Conservation (phyloP, 805 yeast species). For the Saccharomycopsis sp. region DNA sequence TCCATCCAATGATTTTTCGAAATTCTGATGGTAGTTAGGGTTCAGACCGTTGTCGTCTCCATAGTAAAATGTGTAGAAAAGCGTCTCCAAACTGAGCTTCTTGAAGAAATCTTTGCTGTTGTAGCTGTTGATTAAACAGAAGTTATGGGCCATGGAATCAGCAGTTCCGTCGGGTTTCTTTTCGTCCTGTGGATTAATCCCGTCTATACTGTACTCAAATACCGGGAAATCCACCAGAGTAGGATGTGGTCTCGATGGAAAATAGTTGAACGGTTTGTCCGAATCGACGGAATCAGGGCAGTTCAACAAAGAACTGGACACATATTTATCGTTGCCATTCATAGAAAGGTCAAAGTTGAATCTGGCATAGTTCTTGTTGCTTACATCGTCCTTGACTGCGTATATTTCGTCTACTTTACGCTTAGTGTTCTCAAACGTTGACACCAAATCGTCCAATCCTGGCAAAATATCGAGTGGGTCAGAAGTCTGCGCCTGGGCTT, state of each 20-base stretch:
- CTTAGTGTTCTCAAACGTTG: slow-evolving; percentile 29
- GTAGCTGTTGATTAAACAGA: slow-evolving; percentile 46
- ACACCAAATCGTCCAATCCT: slow-evolving; percentile 26
- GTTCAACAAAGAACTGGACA: slow-evolving; percentile 74
- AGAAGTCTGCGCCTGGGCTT: slow-evolving; percentile 20
- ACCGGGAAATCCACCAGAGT: slow-evolving; percentile 81
- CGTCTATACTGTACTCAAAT: slow-evolving; percentile 11
- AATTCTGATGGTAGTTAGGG: slow-evolving; percentile 32
- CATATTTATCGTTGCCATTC: slow-evolving; percentile 34
- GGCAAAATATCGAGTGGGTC: slow-evolving; percentile 11
- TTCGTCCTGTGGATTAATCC: slow-evolving; percentile 9
- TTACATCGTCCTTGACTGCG: background rate
- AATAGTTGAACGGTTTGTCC: slow-evolving; percentile 63
- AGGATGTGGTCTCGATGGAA: slow-evolving; percentile 80
- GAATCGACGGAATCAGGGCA: slow-evolving; percentile 94
- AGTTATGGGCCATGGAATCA: slow-evolving; percentile 28
- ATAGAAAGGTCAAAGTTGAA: slow-evolving; percentile 26
- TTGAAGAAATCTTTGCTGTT: slow-evolving; percentile 55
- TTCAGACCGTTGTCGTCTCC: slow-evolving; percentile 21
- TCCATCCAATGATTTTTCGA: background rate
- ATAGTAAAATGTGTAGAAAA: slow-evolving; percentile 90
- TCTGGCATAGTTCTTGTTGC: background rate
- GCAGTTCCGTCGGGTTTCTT: slow-evolving; percentile 25
- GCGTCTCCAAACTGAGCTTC: slow-evolving; percentile 77
- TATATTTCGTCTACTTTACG: slow-evolving; percentile 22